Percentiles rank a stretch among this genome's conserved stretches.
Evolutionary conservation across 345 rosid species (phyloP).

Genomic region (Atalantia buxifolia): DNA sequence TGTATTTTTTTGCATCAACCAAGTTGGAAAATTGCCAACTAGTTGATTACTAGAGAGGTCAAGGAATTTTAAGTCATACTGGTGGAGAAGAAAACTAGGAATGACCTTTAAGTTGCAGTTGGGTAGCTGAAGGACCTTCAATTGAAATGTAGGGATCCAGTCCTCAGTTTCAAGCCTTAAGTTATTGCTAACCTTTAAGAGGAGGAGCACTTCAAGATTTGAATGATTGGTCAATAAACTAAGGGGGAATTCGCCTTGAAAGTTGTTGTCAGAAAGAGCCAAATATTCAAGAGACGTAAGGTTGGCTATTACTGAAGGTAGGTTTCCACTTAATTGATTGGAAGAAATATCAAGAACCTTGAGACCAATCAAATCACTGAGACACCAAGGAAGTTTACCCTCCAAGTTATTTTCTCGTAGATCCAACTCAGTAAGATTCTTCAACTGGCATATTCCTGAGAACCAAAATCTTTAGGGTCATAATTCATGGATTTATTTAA

Average conservation of each 20-base stretch:
- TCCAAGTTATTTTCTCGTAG: not conserved
- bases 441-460: not conserved
- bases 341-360: not conserved
- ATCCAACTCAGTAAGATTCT: not conserved
- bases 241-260: not conserved
- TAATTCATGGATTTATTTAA: too few relatives aligned
- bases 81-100: not conserved
- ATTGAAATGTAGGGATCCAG: slow-evolving; percentile 6
- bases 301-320: not conserved
- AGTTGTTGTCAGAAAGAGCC: not conserved
- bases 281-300: not conserved
- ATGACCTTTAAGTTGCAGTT: not conserved
- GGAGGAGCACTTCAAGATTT: not conserved
- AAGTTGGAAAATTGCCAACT: not conserved
- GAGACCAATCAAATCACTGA: slow-evolving; percentile 14
- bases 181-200: not conserved
- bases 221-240: not conserved
- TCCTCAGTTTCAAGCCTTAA: not conserved
- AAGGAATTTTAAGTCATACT: not conserved
- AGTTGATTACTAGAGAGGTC: not conserved
- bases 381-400: not conserved
- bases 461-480: not conserved
- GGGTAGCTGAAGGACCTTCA: not conserved
- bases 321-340: not conserved
- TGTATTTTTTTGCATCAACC: not conserved